Percentiles rank a stretch among this genome's conserved stretches.
phyloP scores from a whole-genome alignment of 495 filamentous ascomycete genomes.

The Paragyromitra xinjiangensis region DNA sequence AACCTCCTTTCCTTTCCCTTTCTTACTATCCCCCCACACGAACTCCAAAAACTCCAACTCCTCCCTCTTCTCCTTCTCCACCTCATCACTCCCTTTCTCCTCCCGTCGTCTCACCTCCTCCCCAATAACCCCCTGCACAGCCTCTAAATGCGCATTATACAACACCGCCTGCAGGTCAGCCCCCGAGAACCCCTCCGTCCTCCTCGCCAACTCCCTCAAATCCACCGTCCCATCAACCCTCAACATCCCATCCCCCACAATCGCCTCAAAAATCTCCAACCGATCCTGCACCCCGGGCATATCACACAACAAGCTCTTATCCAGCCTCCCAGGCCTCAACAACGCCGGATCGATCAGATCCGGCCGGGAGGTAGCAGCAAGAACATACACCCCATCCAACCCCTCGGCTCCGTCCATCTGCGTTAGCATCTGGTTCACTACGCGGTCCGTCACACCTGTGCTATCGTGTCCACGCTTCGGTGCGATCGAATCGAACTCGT shows the following conservation, averaged over 20 bases:
- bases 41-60: constrained; percentile 56
- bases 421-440: constrained; percentile 96
- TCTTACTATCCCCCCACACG: constrained; percentile 55
- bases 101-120: constrained; percentile 64
- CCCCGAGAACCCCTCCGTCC: constrained; percentile 91
- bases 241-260: constrained; percentile 72
- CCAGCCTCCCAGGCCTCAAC: constrained; percentile 84
- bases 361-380: constrained; percentile 88
- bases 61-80: constrained; percentile 59
- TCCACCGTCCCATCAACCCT: constrained; percentile 65
- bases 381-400: constrained; percentile 90
- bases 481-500: constrained; percentile 97
- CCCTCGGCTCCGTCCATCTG: constrained; percentile 99
- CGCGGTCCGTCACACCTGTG: constrained; percentile 96
- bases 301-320: constrained; percentile 90
- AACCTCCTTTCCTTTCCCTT: constrained; percentile 53
- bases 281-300: constrained; percentile 81
- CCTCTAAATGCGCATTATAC: constrained; percentile 95
- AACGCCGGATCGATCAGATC: constrained; percentile 95
- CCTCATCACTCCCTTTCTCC: constrained; percentile 55
- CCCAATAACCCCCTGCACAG: constrained; percentile 89
- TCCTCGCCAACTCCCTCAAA: constrained; percentile 73
- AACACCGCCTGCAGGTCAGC: constrained; percentile 94
- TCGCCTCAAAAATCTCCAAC: constrained; percentile 82
- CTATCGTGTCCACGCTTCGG: constrained; percentile 96